phyloP scores from a whole-genome alignment of 2,329 filamentous ascomycete species.

The Mollisiaceae sp. region DNA sequence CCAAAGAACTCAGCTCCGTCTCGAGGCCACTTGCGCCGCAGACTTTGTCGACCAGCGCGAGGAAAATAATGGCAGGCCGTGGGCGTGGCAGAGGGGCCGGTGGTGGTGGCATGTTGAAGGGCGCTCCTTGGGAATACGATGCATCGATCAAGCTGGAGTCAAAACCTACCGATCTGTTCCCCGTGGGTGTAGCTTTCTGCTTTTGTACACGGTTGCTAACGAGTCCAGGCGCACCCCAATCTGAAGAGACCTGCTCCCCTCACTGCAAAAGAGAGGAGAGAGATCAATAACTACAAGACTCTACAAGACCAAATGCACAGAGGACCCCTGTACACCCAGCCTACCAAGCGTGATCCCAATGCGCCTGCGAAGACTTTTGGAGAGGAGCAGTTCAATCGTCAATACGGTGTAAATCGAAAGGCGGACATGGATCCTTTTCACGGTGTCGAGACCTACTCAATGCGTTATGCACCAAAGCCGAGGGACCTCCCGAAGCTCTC shows the following conservation, averaged over 20 bases:
- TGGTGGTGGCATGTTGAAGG: conserved; percentile 36
- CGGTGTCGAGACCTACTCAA: conserved; percentile 64
- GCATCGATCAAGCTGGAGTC: conserved; percentile 40
- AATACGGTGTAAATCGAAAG: conserved; percentile 40
- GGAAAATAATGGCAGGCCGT: conserved; percentile 33
- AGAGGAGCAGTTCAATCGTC: conserved; percentile 45
- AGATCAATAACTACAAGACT: conserved; percentile 55
- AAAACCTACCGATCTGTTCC: conserved; percentile 52
- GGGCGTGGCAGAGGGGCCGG: conserved; percentile 36
- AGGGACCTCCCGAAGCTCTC: conserved; percentile 59
- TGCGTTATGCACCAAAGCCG: conserved; percentile 61
- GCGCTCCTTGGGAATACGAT: conserved; percentile 42
- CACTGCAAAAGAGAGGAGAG: conserved; percentile 50
- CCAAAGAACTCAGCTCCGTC: neutral
- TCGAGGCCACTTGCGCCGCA: neutral
- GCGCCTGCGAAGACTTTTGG: conserved; percentile 48
- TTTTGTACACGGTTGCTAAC: neutral
- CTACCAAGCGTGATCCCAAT: conserved; percentile 42
- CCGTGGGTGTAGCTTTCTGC: conserved; percentile 44
- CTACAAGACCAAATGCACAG: conserved; percentile 61
- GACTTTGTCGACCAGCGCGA: neutral
- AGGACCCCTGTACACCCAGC: conserved; percentile 58
- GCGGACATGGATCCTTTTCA: conserved; percentile 64
- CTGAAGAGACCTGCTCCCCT: conserved; percentile 47
- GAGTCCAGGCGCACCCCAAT: conserved; percentile 39